These are phyloP conservation scores for Pachysandra terminalis DNA, from an alignment of 164 flowering plant genomes.

Conservation along the genomic window DNA sequence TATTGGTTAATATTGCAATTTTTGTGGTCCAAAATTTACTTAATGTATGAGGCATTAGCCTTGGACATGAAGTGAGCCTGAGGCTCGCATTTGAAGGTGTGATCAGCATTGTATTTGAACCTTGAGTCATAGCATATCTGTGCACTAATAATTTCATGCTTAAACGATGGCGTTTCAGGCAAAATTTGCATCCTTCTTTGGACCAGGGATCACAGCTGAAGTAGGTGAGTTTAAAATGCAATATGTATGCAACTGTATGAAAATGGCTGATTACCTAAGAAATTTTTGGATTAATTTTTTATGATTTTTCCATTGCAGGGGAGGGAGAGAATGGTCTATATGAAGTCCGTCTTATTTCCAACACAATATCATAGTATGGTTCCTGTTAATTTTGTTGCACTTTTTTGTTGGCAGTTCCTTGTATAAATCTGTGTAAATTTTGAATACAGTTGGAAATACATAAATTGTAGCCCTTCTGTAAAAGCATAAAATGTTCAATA, in stretches of 20 bases:
- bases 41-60: no score
- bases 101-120: no score
- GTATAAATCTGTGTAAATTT: constrained; percentile 1
- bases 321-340: constrained; percentile 52
- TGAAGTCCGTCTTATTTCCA: constrained; percentile 79
- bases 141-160: constrained; percentile 5
- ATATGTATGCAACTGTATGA: background rate
- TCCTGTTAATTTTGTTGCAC: background rate
- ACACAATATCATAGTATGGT: constrained; percentile 26
- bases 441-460: background rate
- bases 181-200: constrained; percentile 92
- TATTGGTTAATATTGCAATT: no score
- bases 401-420: background rate
- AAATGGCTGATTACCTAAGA: background rate
- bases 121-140: no score
- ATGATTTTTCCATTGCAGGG: constrained; percentile 42
- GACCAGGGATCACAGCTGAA: constrained; percentile 90
- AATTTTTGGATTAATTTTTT: background rate
- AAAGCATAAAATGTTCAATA: no score
- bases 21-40: no score
- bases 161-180: constrained; percentile 39
- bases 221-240: constrained; percentile 51
- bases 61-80: no score
- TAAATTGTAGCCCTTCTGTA: no score
- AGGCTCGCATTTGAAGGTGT: no score